Evolutionary conservation across 2,329 filamentous ascomycete species (phyloP), one percentile per base, ranked within the genome.

Genomic region (Apiospora koreana): DNA sequence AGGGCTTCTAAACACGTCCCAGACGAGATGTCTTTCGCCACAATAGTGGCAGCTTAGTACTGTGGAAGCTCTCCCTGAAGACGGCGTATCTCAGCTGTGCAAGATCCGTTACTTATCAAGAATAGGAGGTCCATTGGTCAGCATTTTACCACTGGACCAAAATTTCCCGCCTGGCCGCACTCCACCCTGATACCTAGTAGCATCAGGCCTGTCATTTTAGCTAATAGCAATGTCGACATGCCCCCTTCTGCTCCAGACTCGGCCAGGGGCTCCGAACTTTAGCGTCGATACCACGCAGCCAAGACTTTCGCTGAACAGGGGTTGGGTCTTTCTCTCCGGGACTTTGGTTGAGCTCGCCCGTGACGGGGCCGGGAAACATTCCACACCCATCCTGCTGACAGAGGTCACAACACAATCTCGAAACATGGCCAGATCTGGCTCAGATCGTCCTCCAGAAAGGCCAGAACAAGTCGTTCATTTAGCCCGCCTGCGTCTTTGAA

Each of bases 241-340:
- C 25, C 18, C 28, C 28, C 50, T 31, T 58, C 25, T 58, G 28
- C 50, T 35, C n/a, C 54, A 38, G 18, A 38, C 18, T n/a, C 65
- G 42, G 65, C 25, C 65, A 43, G 31, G 65, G 65, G 42, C 45
- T 46, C 65, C 65, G 42, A 67, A n/a, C 2, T 31, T 25, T 67
- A 67, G 65, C 42, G 25, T 67, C 25, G 65, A 46, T 67, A 67
- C 6, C 21, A n/a, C 42, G 42, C 41, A 67, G 65, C 65, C 65
- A 35, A 67, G 65, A 42, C 65, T 10, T 43, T 14, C 21, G 43
- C 43, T 28, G 42, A 12, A 9, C 42, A 46, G 65, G 65, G 65
- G 28, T 46, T 7, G 8, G n/a, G 28, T 62, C 54, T n/a, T 62
- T 28, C 18, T 62, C 54, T 62, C 54, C 65, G 65, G 65, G 42